Percentiles rank a stretch among this genome's conserved stretches.
Evolutionary conservation across 2,329 filamentous ascomycete genomes (phyloP).

Genomic region (Hypoxylon sp.): DNA sequence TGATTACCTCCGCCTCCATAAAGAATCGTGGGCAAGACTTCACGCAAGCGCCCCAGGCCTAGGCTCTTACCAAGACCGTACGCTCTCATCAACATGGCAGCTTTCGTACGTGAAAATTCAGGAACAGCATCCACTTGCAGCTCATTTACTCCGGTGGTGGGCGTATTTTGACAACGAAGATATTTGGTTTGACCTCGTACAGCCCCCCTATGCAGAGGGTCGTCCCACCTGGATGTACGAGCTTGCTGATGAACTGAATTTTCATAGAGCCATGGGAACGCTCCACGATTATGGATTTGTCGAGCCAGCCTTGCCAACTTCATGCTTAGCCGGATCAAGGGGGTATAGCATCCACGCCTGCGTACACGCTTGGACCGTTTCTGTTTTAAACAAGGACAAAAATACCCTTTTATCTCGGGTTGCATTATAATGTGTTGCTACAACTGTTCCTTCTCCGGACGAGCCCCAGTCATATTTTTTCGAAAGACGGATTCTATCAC

Average conservation of each 20-base stretch:
- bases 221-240: too few relatives aligned
- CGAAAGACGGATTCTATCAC: too few relatives aligned
- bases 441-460: too few relatives aligned
- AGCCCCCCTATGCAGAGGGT: too few relatives aligned
- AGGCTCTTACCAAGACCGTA: constrained; percentile 44
- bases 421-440: too few relatives aligned
- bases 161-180: constrained; percentile 31
- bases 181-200: constrained; percentile 27
- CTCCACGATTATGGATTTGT: constrained; percentile 18
- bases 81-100: constrained; percentile 50
- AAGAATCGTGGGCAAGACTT: constrained; percentile 49
- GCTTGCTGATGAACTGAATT: constrained; percentile 13
- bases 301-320: too few relatives aligned
- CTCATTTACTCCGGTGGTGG: constrained; percentile 23
- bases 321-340: not conserved
- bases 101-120: constrained; percentile 50
- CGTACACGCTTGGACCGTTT: too few relatives aligned
- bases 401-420: too few relatives aligned
- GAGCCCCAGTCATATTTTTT: too few relatives aligned
- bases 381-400: too few relatives aligned
- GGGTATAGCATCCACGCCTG: not conserved
- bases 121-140: constrained; percentile 37
- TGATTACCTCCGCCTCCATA: constrained; percentile 52
- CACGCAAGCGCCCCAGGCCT: constrained; percentile 44
- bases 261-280: constrained; percentile 13